Base-by-base conservation (phyloP, 164 flowering plant species). In the Saururus chinensis region DNA sequence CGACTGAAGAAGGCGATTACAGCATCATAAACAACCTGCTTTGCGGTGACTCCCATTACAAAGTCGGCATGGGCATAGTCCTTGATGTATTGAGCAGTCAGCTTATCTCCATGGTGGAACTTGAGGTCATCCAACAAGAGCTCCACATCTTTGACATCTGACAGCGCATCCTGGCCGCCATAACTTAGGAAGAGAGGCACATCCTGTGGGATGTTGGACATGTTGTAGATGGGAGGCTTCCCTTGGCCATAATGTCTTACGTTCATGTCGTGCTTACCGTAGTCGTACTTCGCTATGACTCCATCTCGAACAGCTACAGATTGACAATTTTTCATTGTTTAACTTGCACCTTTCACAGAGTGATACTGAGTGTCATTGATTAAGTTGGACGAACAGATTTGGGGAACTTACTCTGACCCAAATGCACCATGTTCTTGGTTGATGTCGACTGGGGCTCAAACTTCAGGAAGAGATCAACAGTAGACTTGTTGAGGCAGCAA, bases 151-250 rank as follows among this genome's bases (percentile, higher is more conserved):
- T 63, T 59, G 6, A 53, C 59, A 60, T 82, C 91, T 19, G 89
- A 74, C 0, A 87, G 83, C 0, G 86, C 76, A 30, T 85, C 95
- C 17, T 53, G 66, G 45, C 89, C 91, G 30, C 91, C 95, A 57
- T 87, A 85, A 78, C 85, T 81, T n/a, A 85, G 19, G 76, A 87
- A 85, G 26, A 87, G 61, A 25, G 95, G 89, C 41, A 85, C 65
- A 66, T 80, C 66, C 0, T 65, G 69, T 0, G 95, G 87, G 9
- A 87, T 85, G 80, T 75, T 77, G n/a, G 87, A 68, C 60, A 87
- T 62, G 67, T 87, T 74, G 61, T 83, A 85, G 4, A 70, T 25
- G 0, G 95, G 91, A 1, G 95, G 91, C 41, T 5, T 64, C 6
- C 48, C 10, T 23, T 73, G 66, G 7, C 87, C 87, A 19, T 87